Evolutionary conservation across 257 asterid species (phyloP).

Genomic region (Nicotiana undulata): DNA sequence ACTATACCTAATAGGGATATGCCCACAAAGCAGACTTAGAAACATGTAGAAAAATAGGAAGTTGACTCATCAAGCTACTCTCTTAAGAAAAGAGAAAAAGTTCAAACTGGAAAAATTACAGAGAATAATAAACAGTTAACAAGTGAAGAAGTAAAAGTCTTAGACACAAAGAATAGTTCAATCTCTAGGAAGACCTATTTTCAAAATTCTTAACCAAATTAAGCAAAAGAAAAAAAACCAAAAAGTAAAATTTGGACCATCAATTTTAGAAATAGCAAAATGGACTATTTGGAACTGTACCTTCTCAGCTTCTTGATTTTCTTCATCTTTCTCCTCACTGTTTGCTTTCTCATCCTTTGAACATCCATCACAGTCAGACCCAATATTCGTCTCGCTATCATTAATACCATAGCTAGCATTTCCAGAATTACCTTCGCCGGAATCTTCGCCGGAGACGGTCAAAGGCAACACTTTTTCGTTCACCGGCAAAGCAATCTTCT

Average conservation of each 20-base stretch:
- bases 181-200: too few relatives aligned
- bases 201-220: background rate
- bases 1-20: background rate
- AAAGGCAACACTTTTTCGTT: conserved; percentile 13
- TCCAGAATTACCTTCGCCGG: conserved; percentile 17
- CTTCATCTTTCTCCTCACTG: conserved; percentile 18
- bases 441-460: conserved; percentile 8
- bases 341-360: conserved; percentile 13
- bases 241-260: too few relatives aligned
- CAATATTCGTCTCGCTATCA: background rate
- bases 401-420: background rate
- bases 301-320: conserved; percentile 32
- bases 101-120: too few relatives aligned
- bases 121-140: background rate
- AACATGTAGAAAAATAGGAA: too few relatives aligned
- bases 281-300: conserved; percentile 14
- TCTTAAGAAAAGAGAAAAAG: too few relatives aligned
- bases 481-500: conserved; percentile 58
- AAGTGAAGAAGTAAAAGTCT: too few relatives aligned
- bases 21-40: background rate
- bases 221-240: too few relatives aligned
- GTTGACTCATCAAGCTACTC: too few relatives aligned
- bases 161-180: too few relatives aligned
- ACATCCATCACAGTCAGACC: conserved; percentile 21
- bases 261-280: background rate